Base-by-base conservation (phyloP, 441 rosid species). In the Euphorbia celastroides region DNA sequence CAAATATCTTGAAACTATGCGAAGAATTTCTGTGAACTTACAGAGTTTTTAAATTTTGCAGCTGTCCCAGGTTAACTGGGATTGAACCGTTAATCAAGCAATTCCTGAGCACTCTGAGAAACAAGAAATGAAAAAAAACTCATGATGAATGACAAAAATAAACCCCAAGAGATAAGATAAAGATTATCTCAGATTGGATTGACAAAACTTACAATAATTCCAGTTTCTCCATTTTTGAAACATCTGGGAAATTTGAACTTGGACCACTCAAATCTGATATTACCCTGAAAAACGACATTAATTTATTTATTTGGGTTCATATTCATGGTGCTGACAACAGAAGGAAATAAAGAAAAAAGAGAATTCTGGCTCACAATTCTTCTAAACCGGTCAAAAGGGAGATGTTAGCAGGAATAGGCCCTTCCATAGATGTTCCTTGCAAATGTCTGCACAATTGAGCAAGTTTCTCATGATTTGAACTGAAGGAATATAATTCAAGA, bases 391-490 rank as follows among this genome's bases (percentile, higher is more conserved):
- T 77, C 73, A 94, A 71, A 60, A 42, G 65, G 36, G 97, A 87
- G 64, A 89, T 69, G 50, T 72, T 56, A 74, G 84, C 67, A 57
- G 99, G 97, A 72, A 92, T 81, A 17, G 97, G 96, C 30, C 97
- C 99, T 70, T 81, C 82, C 94, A 91, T 75, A 10, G 89, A 82
- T 50, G 96, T 84, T 41, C 99, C 97, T 70, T 94, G 96, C 75
- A 84, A 64, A 77, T 86, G 74, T 60, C 97, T 94, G 72, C 52
- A 74, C 72, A 27, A 23, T 56, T 26, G 36, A 13, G 30, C 13
- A 5, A 56, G 60, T 56, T 56, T 56, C 20, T 25, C 13, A 27
- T 56, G 60, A 13, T 26, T 23, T 25, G 44, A 51, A 42, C 14
- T 10, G 22, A 13, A 19, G 7, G 26, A 51, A 51, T 8, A 5